Base-by-base conservation (phyloP, 2,329 filamentous ascomycete genomes). In the Cladorrhinum sp. region DNA sequence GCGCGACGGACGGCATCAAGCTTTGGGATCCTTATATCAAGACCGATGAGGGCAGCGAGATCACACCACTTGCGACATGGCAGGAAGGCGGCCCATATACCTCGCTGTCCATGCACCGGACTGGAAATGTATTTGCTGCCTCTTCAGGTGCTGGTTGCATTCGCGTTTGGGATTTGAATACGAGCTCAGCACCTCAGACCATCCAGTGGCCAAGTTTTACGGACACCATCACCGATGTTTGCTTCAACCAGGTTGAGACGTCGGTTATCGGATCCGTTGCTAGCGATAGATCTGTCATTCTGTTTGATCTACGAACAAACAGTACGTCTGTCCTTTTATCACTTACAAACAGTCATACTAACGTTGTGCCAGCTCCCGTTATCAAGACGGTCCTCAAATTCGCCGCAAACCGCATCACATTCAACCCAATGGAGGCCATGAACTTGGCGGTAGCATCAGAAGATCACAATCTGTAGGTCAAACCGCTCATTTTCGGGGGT, bases 241-340 rank as follows among this genome's bases (percentile, higher is more conserved):
- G 90, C 48, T 96, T 98, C 79, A 99, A 98, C 77, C 89, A 96
- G 72, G 90, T 91, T 39, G 95, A 99, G 78, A 96, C 94, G 0
- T 96, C 91, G 0, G 86, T 99, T 49, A 80, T 99, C 28, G 95
- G 88, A 7, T 95, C 92, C 0, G 89, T 89, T 63, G 92, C 90
- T 36, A 90, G 88, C 9, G 95, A 99, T 73, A 86, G 94, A 65
- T 91, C 89, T 26, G 79, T 99, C 62, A 88, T 97, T 48, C 83
- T 99, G 63, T 98, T 97, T 76, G 95, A 99, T 73, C 82, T 98
- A 51, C 87, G 95, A 56, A 96, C 94, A 20, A 68, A 64, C 59
- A 64, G 64, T 67, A 57, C 50, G 65, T 56, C 16, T 18, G 7
- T 8, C 42, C 2, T 46, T 18, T 46, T 20, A 3, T 46, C n/a